Evolutionary conservation across 306 rosid genomes (phyloP).

Genomic region (Dalbergia cochinchinensis): DNA sequence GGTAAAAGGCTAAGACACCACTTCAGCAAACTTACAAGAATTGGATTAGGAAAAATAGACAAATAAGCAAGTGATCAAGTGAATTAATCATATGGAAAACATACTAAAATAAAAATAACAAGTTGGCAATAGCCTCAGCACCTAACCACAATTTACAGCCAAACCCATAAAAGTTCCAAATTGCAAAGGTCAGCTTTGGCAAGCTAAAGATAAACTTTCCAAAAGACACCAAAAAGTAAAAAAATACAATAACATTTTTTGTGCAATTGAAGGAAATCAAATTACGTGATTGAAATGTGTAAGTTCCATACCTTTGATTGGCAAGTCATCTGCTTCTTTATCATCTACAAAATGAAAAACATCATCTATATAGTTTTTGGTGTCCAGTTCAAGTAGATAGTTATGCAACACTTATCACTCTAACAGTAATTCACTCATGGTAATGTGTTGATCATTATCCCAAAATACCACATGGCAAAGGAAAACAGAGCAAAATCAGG

Average conservation of each 20-base stretch:
- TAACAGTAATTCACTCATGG: slow-evolving; percentile 27
- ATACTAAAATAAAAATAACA: no score
- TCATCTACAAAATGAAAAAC: slow-evolving; percentile 65
- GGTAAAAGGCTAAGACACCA: slow-evolving; percentile 30
- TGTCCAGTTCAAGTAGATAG: slow-evolving; percentile 18
- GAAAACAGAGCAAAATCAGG: background rate
- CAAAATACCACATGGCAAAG: slow-evolving; percentile 22
- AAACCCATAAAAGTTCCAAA: background rate
- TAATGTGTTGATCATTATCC: slow-evolving; percentile 40
- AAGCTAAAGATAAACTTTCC: background rate
- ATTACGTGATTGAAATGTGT: slow-evolving; percentile 82
- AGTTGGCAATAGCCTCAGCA: background rate
- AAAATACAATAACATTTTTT: slow-evolving; percentile 31
- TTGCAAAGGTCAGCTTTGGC: no score
- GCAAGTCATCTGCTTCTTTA: slow-evolving; percentile 76
- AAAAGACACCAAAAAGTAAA: background rate
- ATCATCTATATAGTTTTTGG: slow-evolving; percentile 12
- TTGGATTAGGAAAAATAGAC: background rate
- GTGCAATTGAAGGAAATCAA: slow-evolving; percentile 21
- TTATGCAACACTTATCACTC: slow-evolving; percentile 28
- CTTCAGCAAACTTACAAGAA: slow-evolving; percentile 7
- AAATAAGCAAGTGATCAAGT: background rate
- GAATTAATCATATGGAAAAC: background rate
- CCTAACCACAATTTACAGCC: background rate
- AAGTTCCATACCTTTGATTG: slow-evolving; percentile 86